These are phyloP conservation scores for Phaseolus lunatus DNA, from an alignment of 306 rosid species.

Conservation along the genomic window DNA sequence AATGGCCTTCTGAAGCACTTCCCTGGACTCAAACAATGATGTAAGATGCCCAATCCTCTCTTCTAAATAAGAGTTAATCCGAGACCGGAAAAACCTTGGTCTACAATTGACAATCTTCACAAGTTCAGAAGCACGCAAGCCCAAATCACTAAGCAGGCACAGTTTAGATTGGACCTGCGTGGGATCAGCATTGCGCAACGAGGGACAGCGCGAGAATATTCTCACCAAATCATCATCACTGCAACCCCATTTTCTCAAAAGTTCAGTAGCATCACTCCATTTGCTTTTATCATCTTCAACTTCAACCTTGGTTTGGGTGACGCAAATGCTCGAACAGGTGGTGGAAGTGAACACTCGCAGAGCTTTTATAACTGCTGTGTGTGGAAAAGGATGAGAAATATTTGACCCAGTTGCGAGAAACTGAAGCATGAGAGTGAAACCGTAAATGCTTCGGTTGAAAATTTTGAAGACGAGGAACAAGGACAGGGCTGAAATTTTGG, in stretches of 20 bases:
- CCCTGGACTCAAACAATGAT: slow-evolving; percentile 70
- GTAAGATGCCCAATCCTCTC: slow-evolving; percentile 62
- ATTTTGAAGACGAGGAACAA: background rate
- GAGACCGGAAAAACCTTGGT: slow-evolving; percentile 62
- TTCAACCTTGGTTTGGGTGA: slow-evolving; percentile 42
- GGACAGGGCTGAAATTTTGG: background rate
- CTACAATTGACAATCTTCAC: slow-evolving; percentile 66
- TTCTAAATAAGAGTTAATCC: slow-evolving; percentile 48
- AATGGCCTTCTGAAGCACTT: slow-evolving; percentile 65
- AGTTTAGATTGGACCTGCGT: slow-evolving; percentile 58
- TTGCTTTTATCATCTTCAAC: slow-evolving; percentile 27
- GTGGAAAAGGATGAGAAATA: slow-evolving; percentile 17
- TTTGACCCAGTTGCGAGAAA: slow-evolving; percentile 39
- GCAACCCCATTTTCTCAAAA: slow-evolving; percentile 77
- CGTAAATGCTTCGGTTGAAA: background rate
- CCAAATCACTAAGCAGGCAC: slow-evolving; percentile 56
- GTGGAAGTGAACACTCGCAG: slow-evolving; percentile 48
- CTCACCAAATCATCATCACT: slow-evolving; percentile 53
- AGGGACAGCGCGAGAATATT: slow-evolving; percentile 54
- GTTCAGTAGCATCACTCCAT: slow-evolving; percentile 46
- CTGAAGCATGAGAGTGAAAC: slow-evolving; percentile 53
- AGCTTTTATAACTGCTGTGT: background rate
- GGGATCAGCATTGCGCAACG: slow-evolving; percentile 52
- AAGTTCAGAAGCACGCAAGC: slow-evolving; percentile 61
- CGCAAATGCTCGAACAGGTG: slow-evolving; percentile 66